Evolutionary conservation across 768 basidiomycete species (phyloP).

Genomic region (Termitomyces titanicus): DNA sequence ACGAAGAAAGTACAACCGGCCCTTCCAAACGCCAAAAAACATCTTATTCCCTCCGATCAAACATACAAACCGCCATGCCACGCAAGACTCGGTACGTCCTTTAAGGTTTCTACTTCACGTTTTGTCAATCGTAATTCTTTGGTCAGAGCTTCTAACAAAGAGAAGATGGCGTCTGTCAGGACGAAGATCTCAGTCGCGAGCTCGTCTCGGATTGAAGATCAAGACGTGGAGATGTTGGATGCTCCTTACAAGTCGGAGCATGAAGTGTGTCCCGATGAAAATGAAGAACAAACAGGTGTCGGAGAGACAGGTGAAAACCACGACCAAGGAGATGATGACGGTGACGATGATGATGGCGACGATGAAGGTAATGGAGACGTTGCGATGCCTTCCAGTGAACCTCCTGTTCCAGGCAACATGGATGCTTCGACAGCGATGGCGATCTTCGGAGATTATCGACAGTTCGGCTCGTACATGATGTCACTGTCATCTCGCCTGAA

Average conservation of each 20-base stretch:
- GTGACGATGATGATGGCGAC: conserved; percentile 39
- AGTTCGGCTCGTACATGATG: conserved; percentile 90
- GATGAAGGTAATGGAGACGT: conserved; percentile 38
- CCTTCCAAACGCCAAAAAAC: conserved; percentile 62
- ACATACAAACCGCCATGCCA: conserved; percentile 57
- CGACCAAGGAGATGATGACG: conserved; percentile 33
- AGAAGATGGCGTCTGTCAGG: conserved; percentile 60
- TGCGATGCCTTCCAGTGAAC: conserved; percentile 32
- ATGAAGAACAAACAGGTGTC: conserved; percentile 25
- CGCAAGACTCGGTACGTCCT: conserved; percentile 63
- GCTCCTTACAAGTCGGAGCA: conserved; percentile 53
- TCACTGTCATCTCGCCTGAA: conserved; percentile 86
- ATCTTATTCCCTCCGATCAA: conserved; percentile 69
- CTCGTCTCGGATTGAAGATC: conserved; percentile 63
- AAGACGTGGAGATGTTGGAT: conserved; percentile 78
- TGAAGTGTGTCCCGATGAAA: conserved; percentile 41
- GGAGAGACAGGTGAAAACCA: conserved; percentile 41
- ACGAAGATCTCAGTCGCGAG: conserved; percentile 57
- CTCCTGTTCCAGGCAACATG: conserved; percentile 47
- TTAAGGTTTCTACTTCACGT: conserved; percentile 6
- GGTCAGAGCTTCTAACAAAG: conserved; percentile 44
- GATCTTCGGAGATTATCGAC: conserved; percentile 84
- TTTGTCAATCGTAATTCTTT: conserved; percentile 12
- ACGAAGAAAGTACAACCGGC: conserved; percentile 56
- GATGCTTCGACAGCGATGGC: conserved; percentile 74